Conservation (phyloP, 495 filamentous ascomycete genomes). For the Aspergillus coremiiformis region DNA sequence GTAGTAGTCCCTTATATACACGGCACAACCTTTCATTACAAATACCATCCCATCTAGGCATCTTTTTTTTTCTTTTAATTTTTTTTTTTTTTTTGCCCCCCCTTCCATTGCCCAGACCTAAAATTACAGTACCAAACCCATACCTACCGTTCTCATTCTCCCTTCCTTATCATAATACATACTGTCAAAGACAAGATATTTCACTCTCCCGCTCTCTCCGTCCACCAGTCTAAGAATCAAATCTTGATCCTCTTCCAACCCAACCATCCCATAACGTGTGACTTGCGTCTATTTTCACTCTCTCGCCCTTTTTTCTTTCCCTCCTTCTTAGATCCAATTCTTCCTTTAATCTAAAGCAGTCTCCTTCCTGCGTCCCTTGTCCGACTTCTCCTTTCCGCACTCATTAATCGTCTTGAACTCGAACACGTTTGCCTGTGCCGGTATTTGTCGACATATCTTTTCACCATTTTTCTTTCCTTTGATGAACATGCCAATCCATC, state of each 20-base stretch:
- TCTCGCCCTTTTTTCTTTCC: constrained; percentile 1
- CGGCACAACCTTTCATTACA: too few species aligned
- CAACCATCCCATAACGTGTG: constrained; percentile 11
- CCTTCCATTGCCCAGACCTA: not conserved
- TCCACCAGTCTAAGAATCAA: not conserved
- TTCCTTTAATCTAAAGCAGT: not conserved
- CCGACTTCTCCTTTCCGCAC: constrained; percentile 2
- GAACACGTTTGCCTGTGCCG: constrained; percentile 10
- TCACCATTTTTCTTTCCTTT: constrained; percentile 1
- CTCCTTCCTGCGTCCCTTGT: not conserved
- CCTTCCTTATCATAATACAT: not conserved
- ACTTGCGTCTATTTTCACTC: not conserved
- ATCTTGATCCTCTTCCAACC: not conserved
- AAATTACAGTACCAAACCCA: not conserved
- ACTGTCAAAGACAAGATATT: not conserved
- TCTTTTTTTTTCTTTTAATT: not conserved
- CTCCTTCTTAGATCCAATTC: not conserved
- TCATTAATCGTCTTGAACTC: not conserved
- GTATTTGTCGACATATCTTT: constrained; percentile 4
- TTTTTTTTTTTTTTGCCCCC: not conserved
- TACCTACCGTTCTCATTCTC: not conserved
- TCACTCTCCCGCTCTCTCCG: not conserved
- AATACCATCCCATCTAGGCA: not conserved
- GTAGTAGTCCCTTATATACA: too few species aligned
- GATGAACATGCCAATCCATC: constrained; percentile 22